Conservation (phyloP, 495 filamentous ascomycete species). For the Penicillium dipodomyicola region DNA sequence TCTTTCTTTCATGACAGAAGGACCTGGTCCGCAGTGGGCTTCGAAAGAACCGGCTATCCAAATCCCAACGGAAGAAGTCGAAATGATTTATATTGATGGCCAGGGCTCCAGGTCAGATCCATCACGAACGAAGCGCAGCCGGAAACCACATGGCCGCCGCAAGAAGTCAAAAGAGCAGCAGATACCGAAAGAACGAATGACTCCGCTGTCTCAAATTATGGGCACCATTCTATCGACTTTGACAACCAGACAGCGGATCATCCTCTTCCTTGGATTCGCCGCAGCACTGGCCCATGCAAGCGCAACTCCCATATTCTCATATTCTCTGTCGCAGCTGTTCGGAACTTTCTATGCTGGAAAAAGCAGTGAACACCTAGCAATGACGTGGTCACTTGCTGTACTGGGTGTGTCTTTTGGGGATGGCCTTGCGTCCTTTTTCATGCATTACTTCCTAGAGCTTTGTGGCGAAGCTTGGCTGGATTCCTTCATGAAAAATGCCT, state of each 20-base stretch:
- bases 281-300: slow-evolving; percentile 63
- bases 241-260: slow-evolving; percentile 43
- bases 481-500: slow-evolving; percentile 61
- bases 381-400: slow-evolving; percentile 67
- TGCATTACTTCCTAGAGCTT: slow-evolving; percentile 67
- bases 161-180: background rate
- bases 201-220: slow-evolving; percentile 57
- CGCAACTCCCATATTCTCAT: slow-evolving; percentile 75
- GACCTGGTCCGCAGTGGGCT: background rate
- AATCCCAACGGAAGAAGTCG: background rate
- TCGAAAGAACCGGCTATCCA: background rate
- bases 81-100: slow-evolving; percentile 15
- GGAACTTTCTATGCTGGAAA: slow-evolving; percentile 59
- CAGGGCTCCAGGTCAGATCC: background rate
- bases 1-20: background rate
- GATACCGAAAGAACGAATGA: slow-evolving; percentile 11
- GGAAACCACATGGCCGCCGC: background rate
- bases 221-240: slow-evolving; percentile 57
- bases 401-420: slow-evolving; percentile 68
- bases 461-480: slow-evolving; percentile 80
- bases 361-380: slow-evolving; percentile 44
- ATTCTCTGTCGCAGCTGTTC: slow-evolving; percentile 71
- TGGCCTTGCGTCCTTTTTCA: slow-evolving; percentile 58
- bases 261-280: slow-evolving; percentile 60
- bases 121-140: background rate